Conservation (phyloP, 257 asterid species). For the Solanum virginianum region DNA sequence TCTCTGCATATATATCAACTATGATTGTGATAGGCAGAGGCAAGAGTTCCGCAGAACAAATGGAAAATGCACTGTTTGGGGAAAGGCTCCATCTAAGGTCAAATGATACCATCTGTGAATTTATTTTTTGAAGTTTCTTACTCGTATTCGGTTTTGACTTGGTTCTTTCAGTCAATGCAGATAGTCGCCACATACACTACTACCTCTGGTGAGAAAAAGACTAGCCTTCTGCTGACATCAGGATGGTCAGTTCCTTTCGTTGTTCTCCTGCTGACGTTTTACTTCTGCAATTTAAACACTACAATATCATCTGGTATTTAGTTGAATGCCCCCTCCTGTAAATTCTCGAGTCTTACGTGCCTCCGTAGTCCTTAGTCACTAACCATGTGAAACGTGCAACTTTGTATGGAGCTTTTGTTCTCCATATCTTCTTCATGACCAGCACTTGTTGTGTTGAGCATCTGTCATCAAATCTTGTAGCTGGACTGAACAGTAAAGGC, state of each 20-base stretch:
- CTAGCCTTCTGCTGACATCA: slow-evolving; percentile 76
- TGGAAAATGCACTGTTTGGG: slow-evolving; percentile 89
- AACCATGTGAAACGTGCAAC: background rate
- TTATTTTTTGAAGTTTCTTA: background rate
- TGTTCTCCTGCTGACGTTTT: background rate
- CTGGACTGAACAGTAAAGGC: background rate
- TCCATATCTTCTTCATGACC: background rate
- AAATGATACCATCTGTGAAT: background rate
- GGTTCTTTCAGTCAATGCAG: slow-evolving; percentile 14
- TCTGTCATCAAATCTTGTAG: background rate
- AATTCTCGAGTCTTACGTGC: background rate
- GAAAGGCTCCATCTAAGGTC: slow-evolving; percentile 97
- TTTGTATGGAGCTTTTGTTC: background rate
- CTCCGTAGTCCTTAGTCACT: background rate
- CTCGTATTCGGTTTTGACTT: background rate
- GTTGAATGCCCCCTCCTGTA: background rate
- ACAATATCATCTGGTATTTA: background rate
- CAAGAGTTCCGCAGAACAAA: slow-evolving; percentile 92
- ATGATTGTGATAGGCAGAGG: slow-evolving; percentile 92
- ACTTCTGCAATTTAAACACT: background rate
- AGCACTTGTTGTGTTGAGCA: background rate
- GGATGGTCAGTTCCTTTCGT: slow-evolving; percentile 63
- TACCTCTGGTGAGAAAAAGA: slow-evolving; percentile 61
- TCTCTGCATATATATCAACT: slow-evolving; percentile 83
- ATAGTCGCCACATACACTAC: slow-evolving; percentile 85